Percentiles rank a stretch among this genome's conserved stretches.
Evolutionary conservation across 306 rosid genomes (phyloP).

Genomic region (Rosa rugosa): DNA sequence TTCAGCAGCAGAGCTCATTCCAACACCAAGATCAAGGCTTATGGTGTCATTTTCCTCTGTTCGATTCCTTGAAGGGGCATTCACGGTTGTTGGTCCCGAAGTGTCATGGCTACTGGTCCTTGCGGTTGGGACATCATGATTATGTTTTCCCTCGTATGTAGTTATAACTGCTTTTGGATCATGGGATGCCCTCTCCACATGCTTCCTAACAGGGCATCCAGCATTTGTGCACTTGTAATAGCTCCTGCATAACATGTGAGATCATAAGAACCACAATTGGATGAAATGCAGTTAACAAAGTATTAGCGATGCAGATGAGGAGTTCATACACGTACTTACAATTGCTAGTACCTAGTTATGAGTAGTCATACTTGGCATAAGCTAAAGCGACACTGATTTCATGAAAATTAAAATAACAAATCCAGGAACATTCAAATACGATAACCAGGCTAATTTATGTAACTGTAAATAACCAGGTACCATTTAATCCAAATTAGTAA

Average conservation of each 20-base stretch:
- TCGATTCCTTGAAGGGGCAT: constrained; percentile 50
- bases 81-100: constrained; percentile 41
- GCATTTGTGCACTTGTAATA: constrained; percentile 95
- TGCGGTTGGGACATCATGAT: constrained; percentile 93
- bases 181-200: constrained; percentile 96
- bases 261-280: constrained; percentile 25
- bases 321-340: background rate
- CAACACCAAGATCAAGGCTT: constrained; percentile 97
- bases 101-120: constrained; percentile 79
- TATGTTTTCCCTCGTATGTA: constrained; percentile 93
- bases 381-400: background rate
- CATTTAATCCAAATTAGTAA: background rate
- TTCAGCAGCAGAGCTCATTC: constrained; percentile 59
- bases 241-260: constrained; percentile 62
- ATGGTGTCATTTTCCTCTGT: constrained; percentile 67
- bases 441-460: background rate
- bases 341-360: background rate
- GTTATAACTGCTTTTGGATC: constrained; percentile 98
- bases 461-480: constrained; percentile 2
- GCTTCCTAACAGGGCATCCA: constrained; percentile 95
- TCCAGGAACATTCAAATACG: background rate
- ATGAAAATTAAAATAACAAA: background rate
- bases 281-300: constrained; percentile 15
- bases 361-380: background rate
- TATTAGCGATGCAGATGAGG: background rate